These are phyloP conservation scores for Bremia lactucae DNA, from an alignment of 352 stramenopile genomes.

Conservation along the genomic window DNA sequence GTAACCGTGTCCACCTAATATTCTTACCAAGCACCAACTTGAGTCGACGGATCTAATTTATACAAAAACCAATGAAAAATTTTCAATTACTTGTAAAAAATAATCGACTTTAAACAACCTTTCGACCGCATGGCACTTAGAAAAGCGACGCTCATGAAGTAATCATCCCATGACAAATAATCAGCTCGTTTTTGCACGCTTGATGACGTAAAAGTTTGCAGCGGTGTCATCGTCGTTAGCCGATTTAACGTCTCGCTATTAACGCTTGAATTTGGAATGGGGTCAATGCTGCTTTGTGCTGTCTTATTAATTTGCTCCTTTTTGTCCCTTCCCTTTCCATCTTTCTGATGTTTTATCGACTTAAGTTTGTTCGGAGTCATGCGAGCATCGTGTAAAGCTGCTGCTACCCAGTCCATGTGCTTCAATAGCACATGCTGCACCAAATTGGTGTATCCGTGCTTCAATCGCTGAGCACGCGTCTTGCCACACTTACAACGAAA, in stretches of 20 bases:
- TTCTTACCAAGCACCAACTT: constrained; percentile 90
- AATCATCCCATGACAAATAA: constrained; percentile 97
- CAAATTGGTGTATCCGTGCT: constrained; percentile 50
- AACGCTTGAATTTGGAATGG: constrained; percentile 1
- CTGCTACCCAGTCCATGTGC: constrained; percentile 44
- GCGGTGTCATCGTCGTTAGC: background rate
- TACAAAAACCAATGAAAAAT: background rate
- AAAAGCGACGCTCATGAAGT: constrained; percentile 99
- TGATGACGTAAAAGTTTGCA: background rate
- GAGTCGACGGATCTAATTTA: constrained; percentile 89
- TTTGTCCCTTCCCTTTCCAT: constrained; percentile 2
- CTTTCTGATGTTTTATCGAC: too few species aligned
- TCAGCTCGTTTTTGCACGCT: constrained; percentile 54
- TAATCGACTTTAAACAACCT: constrained; percentile 30
- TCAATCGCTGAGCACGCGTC: constrained; percentile 35
- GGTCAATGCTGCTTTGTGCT: background rate
- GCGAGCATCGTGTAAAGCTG: constrained; percentile 16
- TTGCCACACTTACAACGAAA: constrained; percentile 64
- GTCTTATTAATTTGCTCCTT: background rate
- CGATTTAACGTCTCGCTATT: background rate
- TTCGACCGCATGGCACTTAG: constrained; percentile 98
- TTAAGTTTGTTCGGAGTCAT: too few species aligned
- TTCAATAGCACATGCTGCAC: constrained; percentile 58
- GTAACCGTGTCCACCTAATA: background rate
- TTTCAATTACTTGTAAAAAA: constrained; percentile 1